phyloP scores from a whole-genome alignment of 2,329 filamentous ascomycete genomes.

The Colletotrichum cereale region DNA sequence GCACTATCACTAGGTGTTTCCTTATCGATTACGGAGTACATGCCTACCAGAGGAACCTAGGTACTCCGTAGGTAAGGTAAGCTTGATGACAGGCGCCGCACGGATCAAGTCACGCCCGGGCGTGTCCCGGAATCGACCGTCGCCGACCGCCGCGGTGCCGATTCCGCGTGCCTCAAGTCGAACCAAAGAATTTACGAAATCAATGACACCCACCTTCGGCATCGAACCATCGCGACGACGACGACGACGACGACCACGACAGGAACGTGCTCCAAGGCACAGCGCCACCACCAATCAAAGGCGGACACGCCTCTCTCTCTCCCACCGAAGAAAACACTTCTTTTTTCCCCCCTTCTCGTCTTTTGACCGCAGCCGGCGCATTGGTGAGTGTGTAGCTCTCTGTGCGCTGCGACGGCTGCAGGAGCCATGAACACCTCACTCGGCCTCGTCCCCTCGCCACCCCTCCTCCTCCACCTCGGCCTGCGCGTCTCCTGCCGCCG shows the following conservation, averaged over 20 bases:
- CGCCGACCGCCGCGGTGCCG: slow-evolving; percentile 20
- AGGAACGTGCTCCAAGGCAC: neutral
- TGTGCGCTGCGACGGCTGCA: slow-evolving; percentile 27
- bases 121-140: slow-evolving; percentile 6
- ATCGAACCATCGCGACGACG: slow-evolving; percentile 25
- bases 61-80: neutral
- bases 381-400: slow-evolving; percentile 30
- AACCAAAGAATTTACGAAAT: slow-evolving; percentile 32
- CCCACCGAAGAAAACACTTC: too few relatives aligned
- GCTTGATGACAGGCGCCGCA: neutral
- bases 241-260: slow-evolving; percentile 2
- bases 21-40: slow-evolving; percentile 24
- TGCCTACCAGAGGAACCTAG: too few relatives aligned
- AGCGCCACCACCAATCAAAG: neutral
- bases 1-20: too few relatives aligned
- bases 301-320: neutral
- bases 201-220: neutral
- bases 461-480: slow-evolving; percentile 35
- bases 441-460: slow-evolving; percentile 35
- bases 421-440: slow-evolving; percentile 40
- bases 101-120: slow-evolving; percentile 1
- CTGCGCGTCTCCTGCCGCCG: slow-evolving; percentile 25
- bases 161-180: slow-evolving; percentile 6
- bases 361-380: slow-evolving; percentile 22
- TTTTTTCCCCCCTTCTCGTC: neutral